Evolutionary conservation across 2,329 filamentous ascomycete genomes (phyloP).

Genomic region (Zopfia rhizophila): DNA sequence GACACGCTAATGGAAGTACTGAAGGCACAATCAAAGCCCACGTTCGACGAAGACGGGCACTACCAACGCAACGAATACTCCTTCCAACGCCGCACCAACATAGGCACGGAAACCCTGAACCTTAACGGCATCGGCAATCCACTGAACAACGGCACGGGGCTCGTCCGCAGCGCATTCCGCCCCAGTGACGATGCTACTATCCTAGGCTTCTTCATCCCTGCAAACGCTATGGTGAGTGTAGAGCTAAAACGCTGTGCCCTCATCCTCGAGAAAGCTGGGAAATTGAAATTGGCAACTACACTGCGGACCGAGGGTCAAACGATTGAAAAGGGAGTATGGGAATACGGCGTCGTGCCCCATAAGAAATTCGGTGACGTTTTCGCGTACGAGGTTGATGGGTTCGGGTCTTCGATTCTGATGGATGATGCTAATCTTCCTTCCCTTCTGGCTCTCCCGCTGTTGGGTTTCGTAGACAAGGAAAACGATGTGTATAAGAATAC

Average conservation of each 20-base stretch:
- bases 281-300: constrained; percentile 60
- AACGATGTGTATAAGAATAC: constrained; percentile 88
- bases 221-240: constrained; percentile 95
- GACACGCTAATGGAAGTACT: constrained; percentile 78
- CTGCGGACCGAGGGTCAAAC: constrained; percentile 67
- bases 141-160: constrained; percentile 81
- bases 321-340: constrained; percentile 81
- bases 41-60: constrained; percentile 75
- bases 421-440: constrained; percentile 91
- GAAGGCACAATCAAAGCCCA: constrained; percentile 80
- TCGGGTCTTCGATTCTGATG: constrained; percentile 84
- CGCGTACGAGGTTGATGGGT: constrained; percentile 89
- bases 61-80: constrained; percentile 83
- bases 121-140: constrained; percentile 90
- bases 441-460: constrained; percentile 78
- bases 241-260: constrained; percentile 80
- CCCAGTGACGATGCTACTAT: constrained; percentile 96
- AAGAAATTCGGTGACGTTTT: constrained; percentile 81
- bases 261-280: constrained; percentile 71
- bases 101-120: constrained; percentile 89
- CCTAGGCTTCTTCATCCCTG: constrained; percentile 92
- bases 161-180: constrained; percentile 91
- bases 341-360: constrained; percentile 83
- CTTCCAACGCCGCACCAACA: constrained; percentile 82
- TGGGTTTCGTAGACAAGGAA: constrained; percentile 75